These are phyloP conservation scores for Chaetomium sp. DNA, from an alignment of 2,329 filamentous ascomycete genomes.

Conservation along the genomic window DNA sequence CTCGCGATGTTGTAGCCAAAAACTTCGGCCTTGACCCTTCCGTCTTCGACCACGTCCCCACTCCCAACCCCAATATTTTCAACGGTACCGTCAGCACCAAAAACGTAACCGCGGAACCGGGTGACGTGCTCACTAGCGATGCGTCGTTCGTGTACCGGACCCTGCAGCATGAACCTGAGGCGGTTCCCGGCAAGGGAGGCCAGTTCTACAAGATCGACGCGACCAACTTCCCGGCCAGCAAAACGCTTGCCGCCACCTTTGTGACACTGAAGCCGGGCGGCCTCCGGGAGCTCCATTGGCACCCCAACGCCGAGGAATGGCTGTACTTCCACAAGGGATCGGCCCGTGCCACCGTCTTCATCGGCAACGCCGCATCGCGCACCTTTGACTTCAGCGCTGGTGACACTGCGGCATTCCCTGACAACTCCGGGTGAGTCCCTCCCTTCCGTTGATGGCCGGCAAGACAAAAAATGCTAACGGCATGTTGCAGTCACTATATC, in stretches of 20 bases:
- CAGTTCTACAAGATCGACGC: constrained; percentile 66
- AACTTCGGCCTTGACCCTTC: constrained; percentile 66
- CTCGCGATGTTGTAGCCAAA: constrained; percentile 63
- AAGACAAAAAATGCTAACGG: not conserved
- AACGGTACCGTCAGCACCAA: constrained; percentile 21
- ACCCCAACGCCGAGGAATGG: constrained; percentile 57
- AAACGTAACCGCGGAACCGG: constrained; percentile 42
- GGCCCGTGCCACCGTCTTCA: constrained; percentile 65
- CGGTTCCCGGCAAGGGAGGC: constrained; percentile 63
- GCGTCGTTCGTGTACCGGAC: constrained; percentile 65
- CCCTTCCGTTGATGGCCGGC: not conserved
- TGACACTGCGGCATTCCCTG: constrained; percentile 69
- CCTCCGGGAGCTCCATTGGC: constrained; percentile 69
- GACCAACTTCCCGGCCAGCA: constrained; percentile 66
- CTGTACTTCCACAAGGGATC: constrained; percentile 68
- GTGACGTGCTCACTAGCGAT: constrained; percentile 55
- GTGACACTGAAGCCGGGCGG: constrained; percentile 65
- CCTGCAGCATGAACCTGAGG: constrained; percentile 56
- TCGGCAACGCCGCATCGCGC: constrained; percentile 57
- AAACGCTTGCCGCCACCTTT: constrained; percentile 66
- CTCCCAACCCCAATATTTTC: constrained; percentile 62
- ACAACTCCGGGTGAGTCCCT: constrained; percentile 57
- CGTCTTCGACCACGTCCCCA: constrained; percentile 61
- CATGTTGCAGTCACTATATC: constrained; percentile 58
- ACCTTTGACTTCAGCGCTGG: constrained; percentile 69